These are phyloP conservation scores for Penicillium malachiteum DNA, from an alignment of 495 filamentous ascomycete species.

Conservation along the genomic window DNA sequence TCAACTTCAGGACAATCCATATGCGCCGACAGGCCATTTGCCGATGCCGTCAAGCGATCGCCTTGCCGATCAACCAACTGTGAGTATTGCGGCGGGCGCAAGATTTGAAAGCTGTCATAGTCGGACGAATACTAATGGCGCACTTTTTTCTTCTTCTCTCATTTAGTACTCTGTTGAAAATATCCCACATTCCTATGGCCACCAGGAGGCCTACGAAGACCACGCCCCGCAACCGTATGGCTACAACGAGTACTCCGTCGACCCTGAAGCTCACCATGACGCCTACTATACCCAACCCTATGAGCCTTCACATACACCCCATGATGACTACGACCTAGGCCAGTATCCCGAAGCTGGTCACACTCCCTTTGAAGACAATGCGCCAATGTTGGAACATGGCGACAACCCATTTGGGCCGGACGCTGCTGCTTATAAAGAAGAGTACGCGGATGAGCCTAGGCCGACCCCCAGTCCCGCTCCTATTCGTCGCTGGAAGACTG, in stretches of 20 bases:
- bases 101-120: too few species aligned
- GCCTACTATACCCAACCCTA: constrained; percentile 83
- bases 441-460: constrained; percentile 45
- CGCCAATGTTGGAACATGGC: constrained; percentile 57
- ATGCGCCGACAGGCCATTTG: constrained; percentile 52
- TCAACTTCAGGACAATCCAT: constrained; percentile 69
- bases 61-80: constrained; percentile 69
- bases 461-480: constrained; percentile 62
- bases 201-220: constrained; percentile 63
- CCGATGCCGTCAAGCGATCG: constrained; percentile 73
- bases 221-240: constrained; percentile 46
- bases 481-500: constrained; percentile 93
- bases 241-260: constrained; percentile 68
- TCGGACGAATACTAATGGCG: neutral
- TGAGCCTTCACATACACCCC: constrained; percentile 54
- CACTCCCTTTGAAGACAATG: constrained; percentile 57
- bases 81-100: constrained; percentile 37
- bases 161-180: constrained; percentile 76
- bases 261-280: constrained; percentile 82
- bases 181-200: constrained; percentile 66
- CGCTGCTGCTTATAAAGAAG: constrained; percentile 35
- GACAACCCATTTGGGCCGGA: constrained; percentile 59
- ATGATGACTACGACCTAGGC: constrained; percentile 57
- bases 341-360: constrained; percentile 51
- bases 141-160: neutral